These are phyloP conservation scores for Penicillium crystallinum DNA, from an alignment of 495 filamentous ascomycete genomes.

Conservation along the genomic window DNA sequence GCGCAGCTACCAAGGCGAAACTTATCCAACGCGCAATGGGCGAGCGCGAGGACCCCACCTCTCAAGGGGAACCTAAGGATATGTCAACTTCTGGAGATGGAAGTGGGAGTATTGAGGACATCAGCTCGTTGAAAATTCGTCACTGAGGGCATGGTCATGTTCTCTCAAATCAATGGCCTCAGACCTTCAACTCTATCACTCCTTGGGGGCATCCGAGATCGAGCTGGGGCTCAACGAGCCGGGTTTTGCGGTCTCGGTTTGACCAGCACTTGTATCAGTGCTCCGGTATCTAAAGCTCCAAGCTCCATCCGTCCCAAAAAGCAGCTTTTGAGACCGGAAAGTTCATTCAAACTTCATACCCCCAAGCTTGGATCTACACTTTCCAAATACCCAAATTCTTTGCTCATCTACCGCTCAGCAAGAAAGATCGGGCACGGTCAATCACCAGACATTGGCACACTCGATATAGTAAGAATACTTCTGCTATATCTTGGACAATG, in stretches of 20 bases:
- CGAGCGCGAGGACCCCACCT: slow-evolving; percentile 41
- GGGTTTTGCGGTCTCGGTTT: not conserved
- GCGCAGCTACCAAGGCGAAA: slow-evolving; percentile 72
- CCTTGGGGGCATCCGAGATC: not conserved
- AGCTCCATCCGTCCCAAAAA: too few species aligned
- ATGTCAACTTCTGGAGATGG: slow-evolving; percentile 31
- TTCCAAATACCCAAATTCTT: not conserved
- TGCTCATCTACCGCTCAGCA: not conserved
- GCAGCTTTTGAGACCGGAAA: not conserved
- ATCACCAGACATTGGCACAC: not conserved
- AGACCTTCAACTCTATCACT: not conserved
- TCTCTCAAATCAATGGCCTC: not conserved
- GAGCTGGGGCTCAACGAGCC: not conserved
- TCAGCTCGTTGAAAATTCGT: slow-evolving; percentile 42
- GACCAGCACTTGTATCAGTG: not conserved
- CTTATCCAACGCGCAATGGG: slow-evolving; percentile 71
- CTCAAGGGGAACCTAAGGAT: slow-evolving; percentile 24
- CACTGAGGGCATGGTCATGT: slow-evolving; percentile 30
- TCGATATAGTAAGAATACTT: not conserved
- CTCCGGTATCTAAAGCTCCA: not conserved
- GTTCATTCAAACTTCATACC: not conserved
- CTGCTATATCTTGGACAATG: not conserved
- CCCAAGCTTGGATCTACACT: not conserved
- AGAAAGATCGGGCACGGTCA: not conserved
- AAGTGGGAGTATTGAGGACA: slow-evolving; percentile 53